Percentiles rank a stretch among this genome's conserved stretches.
These are phyloP conservation scores for Exutisphaerella laricina DNA, from an alignment of 2,329 filamentous ascomycete species.

Conservation along the genomic window DNA sequence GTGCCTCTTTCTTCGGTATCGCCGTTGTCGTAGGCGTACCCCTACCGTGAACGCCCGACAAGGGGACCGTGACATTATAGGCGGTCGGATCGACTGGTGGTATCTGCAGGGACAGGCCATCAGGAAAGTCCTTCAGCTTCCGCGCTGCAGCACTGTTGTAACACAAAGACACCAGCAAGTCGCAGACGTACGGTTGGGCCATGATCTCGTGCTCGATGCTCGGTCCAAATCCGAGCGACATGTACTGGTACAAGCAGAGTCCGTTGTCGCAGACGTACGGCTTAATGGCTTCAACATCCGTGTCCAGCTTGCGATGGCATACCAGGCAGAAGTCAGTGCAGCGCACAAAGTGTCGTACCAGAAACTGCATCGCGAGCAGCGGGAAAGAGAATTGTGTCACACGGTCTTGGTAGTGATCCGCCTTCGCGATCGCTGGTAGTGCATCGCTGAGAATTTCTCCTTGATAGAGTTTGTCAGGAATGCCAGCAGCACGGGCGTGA, in stretches of 20 bases:
- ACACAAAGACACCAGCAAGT: conserved; percentile 77
- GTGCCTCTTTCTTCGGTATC: not conserved
- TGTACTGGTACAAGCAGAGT: conserved; percentile 83
- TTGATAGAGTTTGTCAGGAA: conserved; percentile 38
- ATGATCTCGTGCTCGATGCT: conserved; percentile 80
- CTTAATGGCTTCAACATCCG: conserved; percentile 64
- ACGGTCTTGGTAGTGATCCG: conserved; percentile 44
- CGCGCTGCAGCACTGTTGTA: conserved; percentile 51
- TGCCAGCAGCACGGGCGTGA: conserved; percentile 18
- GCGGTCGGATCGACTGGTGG: conserved; percentile 34
- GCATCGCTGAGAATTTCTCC: conserved; percentile 28
- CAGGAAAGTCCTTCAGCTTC: conserved; percentile 51
- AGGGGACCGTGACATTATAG: conserved; percentile 10
- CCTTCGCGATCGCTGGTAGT: conserved; percentile 43
- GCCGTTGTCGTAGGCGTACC: not conserved
- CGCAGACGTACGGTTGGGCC: conserved; percentile 73
- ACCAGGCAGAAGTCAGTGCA: conserved; percentile 85
- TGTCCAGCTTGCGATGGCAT: conserved; percentile 65
- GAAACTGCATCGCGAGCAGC: conserved; percentile 64
- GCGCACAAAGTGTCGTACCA: conserved; percentile 67
- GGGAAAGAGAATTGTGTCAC: conserved; percentile 45
- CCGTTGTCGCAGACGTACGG: conserved; percentile 67
- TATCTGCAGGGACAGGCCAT: conserved; percentile 51
- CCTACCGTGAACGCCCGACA: conserved; percentile 1
- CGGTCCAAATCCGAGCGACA: conserved; percentile 77